A percentile compares a stretch with the other conserved stretches of the same genome.
phyloP scores from a whole-genome alignment of 2,329 filamentous ascomycete species.

The Fusarium hostae region DNA sequence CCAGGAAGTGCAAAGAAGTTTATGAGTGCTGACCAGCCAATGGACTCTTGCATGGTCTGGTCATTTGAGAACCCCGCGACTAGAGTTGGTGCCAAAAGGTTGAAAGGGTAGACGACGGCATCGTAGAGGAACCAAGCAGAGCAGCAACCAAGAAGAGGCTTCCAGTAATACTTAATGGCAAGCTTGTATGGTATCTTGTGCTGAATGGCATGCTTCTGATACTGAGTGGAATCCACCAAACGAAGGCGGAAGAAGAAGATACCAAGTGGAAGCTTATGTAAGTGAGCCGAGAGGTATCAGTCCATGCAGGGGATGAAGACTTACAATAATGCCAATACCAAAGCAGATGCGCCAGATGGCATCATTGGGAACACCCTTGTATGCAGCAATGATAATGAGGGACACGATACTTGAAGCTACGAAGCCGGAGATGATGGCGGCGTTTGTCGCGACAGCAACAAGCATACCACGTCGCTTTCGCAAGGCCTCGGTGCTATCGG shows the following conservation, averaged over 20 bases:
- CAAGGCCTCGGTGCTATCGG: not conserved
- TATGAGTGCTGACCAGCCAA: not conserved
- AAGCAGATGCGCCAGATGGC: not conserved
- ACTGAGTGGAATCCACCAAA: not conserved
- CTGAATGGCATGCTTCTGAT: not conserved
- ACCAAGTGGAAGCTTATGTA: not conserved
- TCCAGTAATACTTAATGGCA: not conserved
- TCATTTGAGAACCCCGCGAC: not conserved
- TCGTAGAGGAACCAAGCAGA: conserved; percentile 5
- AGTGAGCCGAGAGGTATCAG: not conserved
- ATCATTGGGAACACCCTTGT: not conserved
- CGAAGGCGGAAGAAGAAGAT: conserved; percentile 7
- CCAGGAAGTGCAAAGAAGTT: not conserved
- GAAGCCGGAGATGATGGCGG: not conserved
- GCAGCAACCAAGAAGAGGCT: not conserved
- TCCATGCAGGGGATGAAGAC: fast-evolving
- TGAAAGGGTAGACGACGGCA: not conserved
- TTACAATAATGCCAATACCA: not conserved
- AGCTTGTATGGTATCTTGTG: not conserved
- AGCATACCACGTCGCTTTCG: not conserved
- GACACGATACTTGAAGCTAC: not conserved
- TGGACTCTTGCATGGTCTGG: not conserved
- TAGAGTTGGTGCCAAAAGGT: not conserved
- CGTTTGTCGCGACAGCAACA: not conserved
- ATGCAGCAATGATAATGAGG: not conserved